Evolutionary conservation across 768 basidiomycete genomes (phyloP).

Genomic region (Naganishia randhawae): DNA sequence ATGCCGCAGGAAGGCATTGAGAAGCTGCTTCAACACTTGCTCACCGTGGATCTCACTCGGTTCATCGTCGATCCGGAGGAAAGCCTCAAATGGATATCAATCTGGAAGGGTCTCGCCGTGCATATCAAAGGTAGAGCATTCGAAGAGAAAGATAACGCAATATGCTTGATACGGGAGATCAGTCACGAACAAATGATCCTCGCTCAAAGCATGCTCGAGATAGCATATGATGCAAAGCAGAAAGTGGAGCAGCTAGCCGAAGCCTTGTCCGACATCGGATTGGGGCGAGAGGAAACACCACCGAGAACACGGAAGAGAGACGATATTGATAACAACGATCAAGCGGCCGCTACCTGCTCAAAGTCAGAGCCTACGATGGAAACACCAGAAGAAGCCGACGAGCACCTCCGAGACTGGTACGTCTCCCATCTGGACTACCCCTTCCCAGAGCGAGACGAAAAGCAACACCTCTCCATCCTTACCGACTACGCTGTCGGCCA

Average conservation of each 20-base stretch:
- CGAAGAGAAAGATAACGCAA: neutral
- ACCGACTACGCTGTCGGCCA: constrained; percentile 22
- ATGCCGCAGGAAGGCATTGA: neutral
- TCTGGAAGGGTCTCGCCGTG: neutral
- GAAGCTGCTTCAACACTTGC: neutral
- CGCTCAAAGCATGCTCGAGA: neutral
- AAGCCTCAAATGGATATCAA: neutral
- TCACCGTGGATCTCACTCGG: neutral
- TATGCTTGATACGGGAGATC: neutral
- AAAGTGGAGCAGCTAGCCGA: neutral
- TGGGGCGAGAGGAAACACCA: no score
- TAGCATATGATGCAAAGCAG: neutral
- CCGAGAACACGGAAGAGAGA: no score
- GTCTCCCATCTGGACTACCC: constrained; percentile 33
- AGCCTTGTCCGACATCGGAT: neutral
- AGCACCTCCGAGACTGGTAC: constrained; percentile 32
- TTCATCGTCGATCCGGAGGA: neutral
- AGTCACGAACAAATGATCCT: neutral
- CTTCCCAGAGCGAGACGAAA: constrained; percentile 32
- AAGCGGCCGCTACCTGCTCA: no score
- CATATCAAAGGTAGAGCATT: neutral
- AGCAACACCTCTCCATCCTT: constrained; percentile 12
- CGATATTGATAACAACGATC: no score
- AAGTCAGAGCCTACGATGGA: neutral
- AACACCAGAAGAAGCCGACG: neutral